phyloP scores from a whole-genome alignment of 192 early-diverging fungal species.

The Tieghemiomyces parasiticus region DNA sequence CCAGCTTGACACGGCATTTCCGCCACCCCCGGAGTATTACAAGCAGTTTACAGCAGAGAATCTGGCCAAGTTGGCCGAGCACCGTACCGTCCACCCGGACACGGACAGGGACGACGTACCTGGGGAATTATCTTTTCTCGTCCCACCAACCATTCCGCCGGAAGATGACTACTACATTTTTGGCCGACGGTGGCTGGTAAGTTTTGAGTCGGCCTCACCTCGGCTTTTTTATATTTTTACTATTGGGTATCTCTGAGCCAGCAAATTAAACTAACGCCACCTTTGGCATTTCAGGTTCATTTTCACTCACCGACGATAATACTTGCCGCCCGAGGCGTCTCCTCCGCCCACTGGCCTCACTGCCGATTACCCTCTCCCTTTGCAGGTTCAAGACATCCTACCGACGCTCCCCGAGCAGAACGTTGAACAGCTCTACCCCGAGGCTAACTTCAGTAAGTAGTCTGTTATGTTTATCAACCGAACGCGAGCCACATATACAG shows the following conservation, averaged over 20 bases:
- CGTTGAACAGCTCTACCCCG: constrained; percentile 48
- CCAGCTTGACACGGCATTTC: constrained; percentile 33
- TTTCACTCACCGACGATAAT: no score
- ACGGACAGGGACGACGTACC: constrained; percentile 4
- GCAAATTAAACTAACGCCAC: no score
- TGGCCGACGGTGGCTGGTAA: constrained; percentile 55
- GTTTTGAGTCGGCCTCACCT: no score
- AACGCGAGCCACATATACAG: no score
- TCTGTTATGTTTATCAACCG: no score
- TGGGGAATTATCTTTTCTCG: constrained; percentile 31
- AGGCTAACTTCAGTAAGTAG: constrained; percentile 20
- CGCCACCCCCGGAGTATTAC: constrained; percentile 52
- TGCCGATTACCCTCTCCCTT: no score
- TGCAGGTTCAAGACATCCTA: no score
- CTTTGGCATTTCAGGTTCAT: no score
- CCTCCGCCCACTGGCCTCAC: no score
- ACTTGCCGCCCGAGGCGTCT: no score
- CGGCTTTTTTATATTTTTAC: no score
- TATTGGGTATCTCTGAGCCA: no score
- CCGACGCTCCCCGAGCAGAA: constrained; percentile 42
- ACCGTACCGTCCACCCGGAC: constrained; percentile 14
- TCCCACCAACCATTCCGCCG: constrained; percentile 35
- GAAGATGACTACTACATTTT: constrained; percentile 41
- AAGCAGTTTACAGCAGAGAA: constrained; percentile 47
- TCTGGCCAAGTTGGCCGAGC: constrained; percentile 19